Conservation (phyloP, 441 rosid genomes). For the Arabidopsis hybrid region DNA sequence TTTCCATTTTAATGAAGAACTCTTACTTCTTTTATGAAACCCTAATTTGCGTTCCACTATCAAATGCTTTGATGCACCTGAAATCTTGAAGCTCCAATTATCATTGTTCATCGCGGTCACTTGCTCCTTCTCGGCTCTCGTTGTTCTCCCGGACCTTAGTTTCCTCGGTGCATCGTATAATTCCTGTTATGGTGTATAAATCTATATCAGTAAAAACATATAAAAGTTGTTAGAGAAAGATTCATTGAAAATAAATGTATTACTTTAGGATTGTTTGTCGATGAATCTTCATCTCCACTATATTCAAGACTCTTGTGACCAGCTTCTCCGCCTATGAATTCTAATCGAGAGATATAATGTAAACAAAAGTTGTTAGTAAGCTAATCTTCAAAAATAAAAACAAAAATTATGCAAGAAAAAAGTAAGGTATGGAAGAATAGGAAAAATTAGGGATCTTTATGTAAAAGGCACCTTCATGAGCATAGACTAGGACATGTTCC, state of each 20-base stretch:
- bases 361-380: background rate
- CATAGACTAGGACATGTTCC: slow-evolving; percentile 33
- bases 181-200: background rate
- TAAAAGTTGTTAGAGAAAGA: background rate
- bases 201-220: background rate
- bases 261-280: slow-evolving; percentile 2
- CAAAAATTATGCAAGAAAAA: background rate
- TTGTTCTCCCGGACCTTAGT: slow-evolving; percentile 21
- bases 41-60: slow-evolving; percentile 26
- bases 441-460: slow-evolving; percentile 6
- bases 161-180: slow-evolving; percentile 26
- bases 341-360: background rate
- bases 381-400: background rate
- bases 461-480: slow-evolving; percentile 39
- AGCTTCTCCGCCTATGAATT: slow-evolving; percentile 29
- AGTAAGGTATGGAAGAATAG: slow-evolving; percentile 10
- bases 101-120: slow-evolving; percentile 1
- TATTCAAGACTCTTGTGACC: slow-evolving; percentile 21
- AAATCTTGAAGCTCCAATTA: slow-evolving; percentile 5
- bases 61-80: slow-evolving; percentile 17
- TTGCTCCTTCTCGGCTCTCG: slow-evolving; percentile 10
- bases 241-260: background rate
- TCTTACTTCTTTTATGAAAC: slow-evolving; percentile 32
- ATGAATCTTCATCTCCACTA: slow-evolving; percentile 11
- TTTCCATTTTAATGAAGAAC: slow-evolving; percentile 34